Conservation (phyloP, 345 rosid species). For the Citrus hindsii region DNA sequence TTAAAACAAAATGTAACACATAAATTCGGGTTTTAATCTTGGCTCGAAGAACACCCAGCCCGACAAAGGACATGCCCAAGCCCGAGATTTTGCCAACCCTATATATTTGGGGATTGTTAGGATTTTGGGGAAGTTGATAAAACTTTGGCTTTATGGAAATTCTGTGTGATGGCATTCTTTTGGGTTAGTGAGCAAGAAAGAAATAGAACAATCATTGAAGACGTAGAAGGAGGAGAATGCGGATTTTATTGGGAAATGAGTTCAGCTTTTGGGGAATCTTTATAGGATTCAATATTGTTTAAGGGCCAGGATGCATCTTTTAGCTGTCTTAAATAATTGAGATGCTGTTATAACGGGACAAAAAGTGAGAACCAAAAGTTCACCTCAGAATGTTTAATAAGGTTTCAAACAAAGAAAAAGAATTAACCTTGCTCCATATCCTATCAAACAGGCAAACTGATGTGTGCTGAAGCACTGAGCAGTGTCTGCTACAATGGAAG, state of each 20-base stretch:
- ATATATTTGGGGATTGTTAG: too few species aligned
- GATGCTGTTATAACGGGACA: not conserved
- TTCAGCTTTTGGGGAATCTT: not conserved
- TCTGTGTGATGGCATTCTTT: not conserved
- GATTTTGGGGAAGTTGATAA: not conserved
- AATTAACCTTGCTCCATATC: constrained; percentile 93
- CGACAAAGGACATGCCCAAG: too few species aligned
- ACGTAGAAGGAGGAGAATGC: not conserved
- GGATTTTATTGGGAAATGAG: not conserved
- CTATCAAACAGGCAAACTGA: constrained; percentile 97
- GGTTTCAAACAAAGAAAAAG: constrained; percentile 4
- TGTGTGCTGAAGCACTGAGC: constrained; percentile 99
- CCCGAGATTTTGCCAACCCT: too few species aligned
- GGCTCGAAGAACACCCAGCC: too few species aligned
- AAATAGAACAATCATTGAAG: not conserved
- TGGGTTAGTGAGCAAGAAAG: not conserved
- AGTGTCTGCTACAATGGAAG: constrained; percentile 90
- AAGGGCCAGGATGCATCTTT: not conserved
- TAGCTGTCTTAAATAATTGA: not conserved
- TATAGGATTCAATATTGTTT: not conserved
- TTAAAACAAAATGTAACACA: too few species aligned
- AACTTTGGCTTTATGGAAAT: too few species aligned
- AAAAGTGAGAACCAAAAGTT: not conserved
- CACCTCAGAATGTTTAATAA: not conserved
- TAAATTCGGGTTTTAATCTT: too few species aligned